Conservation (phyloP, 1,284 basidiomycete genomes). For the Puccinia brachypodii region DNA sequence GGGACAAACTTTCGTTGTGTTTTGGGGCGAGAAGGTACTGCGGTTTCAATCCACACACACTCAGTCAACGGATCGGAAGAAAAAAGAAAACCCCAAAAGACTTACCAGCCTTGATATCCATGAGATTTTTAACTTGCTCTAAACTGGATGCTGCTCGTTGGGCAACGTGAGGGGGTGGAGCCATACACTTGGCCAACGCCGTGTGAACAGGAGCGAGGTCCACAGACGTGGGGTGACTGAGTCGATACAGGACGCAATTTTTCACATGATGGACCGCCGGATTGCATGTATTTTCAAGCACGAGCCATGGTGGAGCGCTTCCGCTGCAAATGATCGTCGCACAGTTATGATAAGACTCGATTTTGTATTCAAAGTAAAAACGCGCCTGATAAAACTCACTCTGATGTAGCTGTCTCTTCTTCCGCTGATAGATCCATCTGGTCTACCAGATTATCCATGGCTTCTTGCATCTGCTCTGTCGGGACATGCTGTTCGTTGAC, state of each 20-base stretch:
- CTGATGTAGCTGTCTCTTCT: neutral
- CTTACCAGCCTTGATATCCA: constrained; percentile 30
- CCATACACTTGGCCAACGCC: constrained; percentile 18
- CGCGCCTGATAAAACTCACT: neutral
- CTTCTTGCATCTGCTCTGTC: constrained; percentile 33
- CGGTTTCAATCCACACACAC: neutral
- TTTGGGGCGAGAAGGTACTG: neutral
- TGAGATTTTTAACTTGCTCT: constrained; percentile 26
- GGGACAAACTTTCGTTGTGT: neutral
- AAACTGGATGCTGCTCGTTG: neutral
- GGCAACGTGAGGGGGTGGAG: constrained; percentile 16
- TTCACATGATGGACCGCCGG: constrained; percentile 37
- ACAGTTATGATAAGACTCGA: neutral
- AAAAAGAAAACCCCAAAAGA: neutral
- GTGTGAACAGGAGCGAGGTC: constrained; percentile 30
- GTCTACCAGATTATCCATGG: constrained; percentile 46
- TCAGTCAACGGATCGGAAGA: neutral
- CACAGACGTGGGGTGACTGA: constrained; percentile 13
- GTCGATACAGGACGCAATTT: constrained; percentile 17
- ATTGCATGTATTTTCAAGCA: constrained; percentile 26
- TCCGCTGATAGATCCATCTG: constrained; percentile 25
- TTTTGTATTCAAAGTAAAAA: neutral
- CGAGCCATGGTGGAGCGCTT: constrained; percentile 24
- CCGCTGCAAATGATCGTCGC: neutral
- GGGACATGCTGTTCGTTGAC: neutral